Evolutionary conservation across 83 land plant species (phyloP), one percentile per base, ranked within the genome.

Genomic region (Thuja plicata): DNA sequence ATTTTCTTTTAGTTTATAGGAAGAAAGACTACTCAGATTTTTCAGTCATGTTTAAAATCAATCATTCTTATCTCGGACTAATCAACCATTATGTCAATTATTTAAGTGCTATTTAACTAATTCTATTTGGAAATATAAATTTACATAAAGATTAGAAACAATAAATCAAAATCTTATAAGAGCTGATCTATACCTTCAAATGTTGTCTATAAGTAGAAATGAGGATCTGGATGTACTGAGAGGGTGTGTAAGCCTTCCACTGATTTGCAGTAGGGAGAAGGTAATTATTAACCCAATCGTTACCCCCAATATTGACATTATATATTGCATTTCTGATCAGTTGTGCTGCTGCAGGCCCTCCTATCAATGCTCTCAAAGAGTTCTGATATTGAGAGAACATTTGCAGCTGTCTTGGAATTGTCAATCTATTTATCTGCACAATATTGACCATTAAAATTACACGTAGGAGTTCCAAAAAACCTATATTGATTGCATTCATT

Each of bases 211-310:
- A 74, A 30, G 27, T 79, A 34, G 54, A 77, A 79, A 74, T 50
- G 46, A 88, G 43, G 37, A 74, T 17, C 83, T 74, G 4, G 32
- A 38, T 88, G 84, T 79, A 78, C 37, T 74, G 38, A 74, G 60
- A 77, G 40, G 84, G 21, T n/a, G 54, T 34, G 8, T 37, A 57
- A 34, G 76, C 46, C 66, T 86, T 55, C 73, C 40, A 54, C 38
- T 19, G 19, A 57, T 37, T 62, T 57, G 45, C 9, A 40, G 43
- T 86, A 45, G 70, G 55, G 34, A 86, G 17, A 5, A 62, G 38
- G 32, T 86, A 86, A 40, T 86, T 86, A 62, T 86, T 86, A 57
- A 86, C 66, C 87, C 87, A 86, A 62, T 86, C 87, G 74, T 86
- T 86, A 21, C 87, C 74, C 32, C 87, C 87, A 57, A 62, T 74